Evolutionary conservation across 208 protist genomes (phyloP), one percentile per base, ranked within the genome.

Genomic region (Endotrypanum monterogeii): DNA sequence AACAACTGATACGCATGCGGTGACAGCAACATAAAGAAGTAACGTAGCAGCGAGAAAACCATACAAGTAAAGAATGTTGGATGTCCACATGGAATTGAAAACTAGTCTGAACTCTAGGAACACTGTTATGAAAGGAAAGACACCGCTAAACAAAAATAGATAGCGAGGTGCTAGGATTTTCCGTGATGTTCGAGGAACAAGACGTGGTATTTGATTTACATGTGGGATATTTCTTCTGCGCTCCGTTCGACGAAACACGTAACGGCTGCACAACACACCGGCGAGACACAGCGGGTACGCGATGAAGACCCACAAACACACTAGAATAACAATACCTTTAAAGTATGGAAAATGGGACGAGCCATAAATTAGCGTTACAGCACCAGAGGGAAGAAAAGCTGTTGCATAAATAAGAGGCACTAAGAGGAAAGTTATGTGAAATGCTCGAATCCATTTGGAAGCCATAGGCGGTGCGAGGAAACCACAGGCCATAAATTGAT

Each of bases 61-160:
- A 76, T 98, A 99, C 1, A 99, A 84, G 77, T 99, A 98, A 79
- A 99, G 99, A 41, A 96, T 86, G 74, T 98, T 99, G 85, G 99
- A 98, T n/a, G 97, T 86, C 98, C 98, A 99, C 37, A 99, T 90
- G 3, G 92, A 97, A 20, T 88, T 95, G 73, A 99, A 98, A 16
- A 99, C 83, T 61, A 99, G 98, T 76, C 95, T 98, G 69, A 99
- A 95, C 73, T 99, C 98, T 55, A 99, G 94, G 57, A 98, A 99
- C 75, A 99, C 98, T 4, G 90, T 91, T 9, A 94, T 93, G 75
- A 99, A 99, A 2, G 98, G 98, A 16, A 99, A 84, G 5, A 98
- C 67, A 11, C 98, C 98, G 56, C 90, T 94, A 8, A 94, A 61
- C 6, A 91, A 14, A n/a, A 98, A 25, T 37, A 93, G 66, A 18